Conservation (phyloP, 176 grass and related monocot species). For the Oryza officinalis region DNA sequence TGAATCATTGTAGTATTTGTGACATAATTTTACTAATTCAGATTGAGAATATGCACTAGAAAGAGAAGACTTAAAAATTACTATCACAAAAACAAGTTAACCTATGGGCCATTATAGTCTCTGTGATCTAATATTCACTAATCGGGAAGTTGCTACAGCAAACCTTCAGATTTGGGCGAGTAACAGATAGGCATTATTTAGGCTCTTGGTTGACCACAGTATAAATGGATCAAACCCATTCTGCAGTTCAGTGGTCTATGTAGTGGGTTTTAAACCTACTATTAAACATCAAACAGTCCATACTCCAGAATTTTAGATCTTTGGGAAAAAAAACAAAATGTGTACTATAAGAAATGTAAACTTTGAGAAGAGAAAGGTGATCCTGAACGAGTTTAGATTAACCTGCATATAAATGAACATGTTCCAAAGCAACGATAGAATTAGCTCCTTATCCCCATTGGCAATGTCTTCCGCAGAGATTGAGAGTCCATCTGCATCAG, state of each 20-base stretch:
- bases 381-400: slow-evolving; percentile 3
- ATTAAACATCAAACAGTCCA: slow-evolving; percentile 5
- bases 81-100: neutral
- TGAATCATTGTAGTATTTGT: neutral
- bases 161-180: slow-evolving; percentile 18
- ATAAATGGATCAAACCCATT: neutral
- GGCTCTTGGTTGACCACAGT: neutral
- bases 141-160: slow-evolving; percentile 9
- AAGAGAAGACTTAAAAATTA: neutral
- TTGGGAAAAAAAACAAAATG: neutral
- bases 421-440: slow-evolving; percentile 62
- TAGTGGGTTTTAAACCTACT: neutral
- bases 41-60: neutral
- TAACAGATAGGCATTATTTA: slow-evolving; percentile 13
- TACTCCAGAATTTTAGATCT: neutral
- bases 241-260: neutral
- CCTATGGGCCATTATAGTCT: neutral
- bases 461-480: slow-evolving; percentile 58
- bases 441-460: slow-evolving; percentile 64
- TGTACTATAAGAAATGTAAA: neutral
- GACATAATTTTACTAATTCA: slow-evolving; percentile 24
- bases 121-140: neutral
- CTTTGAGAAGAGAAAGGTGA: neutral
- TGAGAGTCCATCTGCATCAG: slow-evolving; percentile 52
- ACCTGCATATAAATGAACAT: slow-evolving; percentile 62